Percentiles rank a stretch among this genome's conserved stretches.
Evolutionary conservation across 768 basidiomycete genomes (phyloP).

Genomic region (Lactarius trivialis): DNA sequence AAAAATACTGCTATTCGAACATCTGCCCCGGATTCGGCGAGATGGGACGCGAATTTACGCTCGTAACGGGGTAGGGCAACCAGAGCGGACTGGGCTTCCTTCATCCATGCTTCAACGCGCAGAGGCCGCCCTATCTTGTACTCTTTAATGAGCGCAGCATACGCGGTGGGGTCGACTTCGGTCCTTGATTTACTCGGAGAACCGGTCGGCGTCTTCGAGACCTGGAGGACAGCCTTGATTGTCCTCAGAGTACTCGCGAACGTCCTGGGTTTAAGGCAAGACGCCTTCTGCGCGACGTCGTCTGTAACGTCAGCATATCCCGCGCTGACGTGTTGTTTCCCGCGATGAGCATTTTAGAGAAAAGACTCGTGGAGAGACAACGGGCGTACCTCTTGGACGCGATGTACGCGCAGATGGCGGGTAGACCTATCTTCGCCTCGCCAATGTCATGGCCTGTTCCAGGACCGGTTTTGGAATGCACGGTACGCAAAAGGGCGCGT

Average conservation of each 20-base stretch:
- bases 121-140: constrained; percentile 14
- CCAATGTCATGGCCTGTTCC: constrained; percentile 46
- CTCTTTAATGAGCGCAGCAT: constrained; percentile 5
- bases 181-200: constrained; percentile 1
- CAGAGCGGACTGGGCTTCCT: constrained; percentile 13
- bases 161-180: constrained; percentile 31
- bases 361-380: neutral
- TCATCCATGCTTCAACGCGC: constrained; percentile 20
- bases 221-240: constrained; percentile 25
- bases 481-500: constrained; percentile 32
- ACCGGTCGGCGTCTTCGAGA: neutral
- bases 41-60: neutral
- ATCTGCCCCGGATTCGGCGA: constrained; percentile 3
- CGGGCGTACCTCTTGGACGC: constrained; percentile 41
- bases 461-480: constrained; percentile 37
- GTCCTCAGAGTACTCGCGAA: constrained; percentile 27
- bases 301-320: constrained; percentile 29
- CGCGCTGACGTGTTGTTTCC: constrained; percentile 18
- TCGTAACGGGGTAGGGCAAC: constrained; percentile 10
- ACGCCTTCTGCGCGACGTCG: constrained; percentile 30
- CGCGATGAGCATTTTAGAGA: neutral
- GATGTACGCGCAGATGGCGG: constrained; percentile 46
- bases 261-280: constrained; percentile 29
- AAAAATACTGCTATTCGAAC: constrained; percentile 15
- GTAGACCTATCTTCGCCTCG: constrained; percentile 34